Percentiles rank a stretch among this genome's conserved stretches.
Conservation (phyloP, 2,329 filamentous ascomycete species). For the Penicillium sp. region DNA sequence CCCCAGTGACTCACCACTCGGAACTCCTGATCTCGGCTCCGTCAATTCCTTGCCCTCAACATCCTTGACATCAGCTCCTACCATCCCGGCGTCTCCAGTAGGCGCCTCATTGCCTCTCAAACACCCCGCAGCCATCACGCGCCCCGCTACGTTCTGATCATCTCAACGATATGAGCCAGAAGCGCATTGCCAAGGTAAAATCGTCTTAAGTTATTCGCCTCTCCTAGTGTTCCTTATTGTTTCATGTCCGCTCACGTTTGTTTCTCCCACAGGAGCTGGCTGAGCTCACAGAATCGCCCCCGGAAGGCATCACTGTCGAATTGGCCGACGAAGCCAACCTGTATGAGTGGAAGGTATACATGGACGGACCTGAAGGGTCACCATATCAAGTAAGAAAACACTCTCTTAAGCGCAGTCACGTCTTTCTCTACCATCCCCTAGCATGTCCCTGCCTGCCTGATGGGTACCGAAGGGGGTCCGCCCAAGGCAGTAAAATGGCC, state of each 20-base stretch:
- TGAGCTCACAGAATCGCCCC: constrained; percentile 59
- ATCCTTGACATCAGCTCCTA: neutral
- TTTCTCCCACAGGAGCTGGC: constrained; percentile 55
- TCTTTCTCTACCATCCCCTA: neutral
- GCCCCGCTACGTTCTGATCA: constrained; percentile 10
- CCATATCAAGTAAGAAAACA: constrained; percentile 58
- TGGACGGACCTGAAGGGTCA: constrained; percentile 66
- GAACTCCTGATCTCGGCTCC: neutral
- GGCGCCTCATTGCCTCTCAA: neutral
- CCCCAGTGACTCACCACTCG: neutral
- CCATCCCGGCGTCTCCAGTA: neutral
- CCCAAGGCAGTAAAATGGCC: neutral
- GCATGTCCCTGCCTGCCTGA: neutral
- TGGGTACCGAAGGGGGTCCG: neutral
- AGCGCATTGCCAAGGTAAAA: constrained; percentile 49
- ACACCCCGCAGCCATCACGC: constrained; percentile 17
- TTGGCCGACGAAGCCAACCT: constrained; percentile 65
- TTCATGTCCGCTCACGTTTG: neutral
- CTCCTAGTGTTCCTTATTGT: neutral
- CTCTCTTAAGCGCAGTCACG: neutral
- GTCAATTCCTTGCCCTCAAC: neutral
- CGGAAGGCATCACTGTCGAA: constrained; percentile 57
- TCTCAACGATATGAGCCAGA: constrained; percentile 41
- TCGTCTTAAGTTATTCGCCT: neutral
- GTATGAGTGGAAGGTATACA: constrained; percentile 66